phyloP scores from a whole-genome alignment of 1,284 basidiomycete species.

The Paramarasmius palmivorus region DNA sequence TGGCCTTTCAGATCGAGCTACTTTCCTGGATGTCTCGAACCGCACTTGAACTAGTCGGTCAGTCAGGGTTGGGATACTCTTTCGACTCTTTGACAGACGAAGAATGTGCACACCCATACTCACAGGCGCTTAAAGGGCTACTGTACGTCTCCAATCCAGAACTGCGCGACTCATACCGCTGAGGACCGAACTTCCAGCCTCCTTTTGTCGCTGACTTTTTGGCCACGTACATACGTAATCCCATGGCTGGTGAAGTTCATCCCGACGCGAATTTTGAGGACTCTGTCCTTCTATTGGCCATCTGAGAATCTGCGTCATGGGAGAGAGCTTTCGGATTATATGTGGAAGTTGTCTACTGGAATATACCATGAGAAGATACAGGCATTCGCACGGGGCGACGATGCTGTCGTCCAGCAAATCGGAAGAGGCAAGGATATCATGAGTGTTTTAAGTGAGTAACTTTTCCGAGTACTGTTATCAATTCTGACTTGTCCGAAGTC shows the following conservation, averaged over 20 bases:
- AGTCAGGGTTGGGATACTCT: slow-evolving; percentile 38
- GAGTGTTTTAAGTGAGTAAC: slow-evolving; percentile 40
- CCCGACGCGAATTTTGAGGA: slow-evolving; percentile 33
- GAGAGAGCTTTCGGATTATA: slow-evolving; percentile 36
- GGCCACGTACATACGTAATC: slow-evolving; percentile 24
- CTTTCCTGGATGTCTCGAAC: slow-evolving; percentile 17
- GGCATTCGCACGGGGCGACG: slow-evolving; percentile 34
- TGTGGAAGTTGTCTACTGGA: slow-evolving; percentile 34
- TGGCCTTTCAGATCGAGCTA: slow-evolving; percentile 7
- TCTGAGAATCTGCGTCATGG: slow-evolving; percentile 31
- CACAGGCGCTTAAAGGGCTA: slow-evolving; percentile 28
- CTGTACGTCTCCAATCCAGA: slow-evolving; percentile 14
- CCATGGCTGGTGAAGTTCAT: slow-evolving; percentile 34
- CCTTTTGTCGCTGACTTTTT: background rate
- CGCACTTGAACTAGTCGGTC: slow-evolving; percentile 27
- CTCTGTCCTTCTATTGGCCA: slow-evolving; percentile 36
- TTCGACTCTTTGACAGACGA: slow-evolving; percentile 35
- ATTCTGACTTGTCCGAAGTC: slow-evolving; percentile 23
- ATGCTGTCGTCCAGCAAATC: slow-evolving; percentile 29
- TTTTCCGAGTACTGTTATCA: background rate
- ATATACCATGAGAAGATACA: slow-evolving; percentile 40
- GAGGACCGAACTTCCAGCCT: background rate
- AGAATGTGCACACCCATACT: slow-evolving; percentile 26
- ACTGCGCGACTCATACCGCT: background rate
- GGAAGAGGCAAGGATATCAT: slow-evolving; percentile 46